Conservation (phyloP, 1,284 basidiomycete species). For the Irpex sp. region DNA sequence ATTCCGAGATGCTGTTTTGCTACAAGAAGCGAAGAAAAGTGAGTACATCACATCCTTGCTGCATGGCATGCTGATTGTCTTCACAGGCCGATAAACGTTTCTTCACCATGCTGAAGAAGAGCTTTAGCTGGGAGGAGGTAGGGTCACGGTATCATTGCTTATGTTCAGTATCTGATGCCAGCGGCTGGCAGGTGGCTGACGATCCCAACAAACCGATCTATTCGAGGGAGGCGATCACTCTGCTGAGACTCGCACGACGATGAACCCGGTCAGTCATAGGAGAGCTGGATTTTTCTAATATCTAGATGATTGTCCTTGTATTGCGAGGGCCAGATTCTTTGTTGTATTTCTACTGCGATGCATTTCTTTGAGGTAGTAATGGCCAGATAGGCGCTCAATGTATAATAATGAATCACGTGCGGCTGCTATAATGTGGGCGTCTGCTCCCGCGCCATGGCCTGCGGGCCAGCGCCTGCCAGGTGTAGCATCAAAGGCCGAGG, state of each 20-base stretch:
- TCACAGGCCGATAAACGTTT: conserved; percentile 86
- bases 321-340: not conserved
- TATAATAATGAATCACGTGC: not conserved
- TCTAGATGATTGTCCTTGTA: too few relatives aligned
- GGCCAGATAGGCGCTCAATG: conserved; percentile 1
- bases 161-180: not conserved
- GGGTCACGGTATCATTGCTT: not conserved
- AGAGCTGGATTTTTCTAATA: not conserved
- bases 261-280: not conserved
- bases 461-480: not conserved
- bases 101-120: conserved; percentile 78
- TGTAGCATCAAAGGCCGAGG: not conserved
- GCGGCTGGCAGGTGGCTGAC: conserved; percentile 30
- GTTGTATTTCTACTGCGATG: not conserved
- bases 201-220: conserved; percentile 36
- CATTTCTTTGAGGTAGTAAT: too few relatives aligned
- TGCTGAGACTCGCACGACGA: conserved; percentile 30
- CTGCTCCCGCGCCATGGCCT: not conserved
- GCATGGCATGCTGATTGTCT: conserved; percentile 1
- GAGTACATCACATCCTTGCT: conserved; percentile 3
- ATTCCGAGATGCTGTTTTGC: conserved; percentile 81
- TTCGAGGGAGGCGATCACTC: conserved; percentile 36
- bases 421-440: not conserved
- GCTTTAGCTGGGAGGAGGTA: conserved; percentile 78
- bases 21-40: conserved; percentile 94